Evolutionary conservation across 1,139 yeast genomes (phyloP).

Genomic region (Candida neerlandica): DNA sequence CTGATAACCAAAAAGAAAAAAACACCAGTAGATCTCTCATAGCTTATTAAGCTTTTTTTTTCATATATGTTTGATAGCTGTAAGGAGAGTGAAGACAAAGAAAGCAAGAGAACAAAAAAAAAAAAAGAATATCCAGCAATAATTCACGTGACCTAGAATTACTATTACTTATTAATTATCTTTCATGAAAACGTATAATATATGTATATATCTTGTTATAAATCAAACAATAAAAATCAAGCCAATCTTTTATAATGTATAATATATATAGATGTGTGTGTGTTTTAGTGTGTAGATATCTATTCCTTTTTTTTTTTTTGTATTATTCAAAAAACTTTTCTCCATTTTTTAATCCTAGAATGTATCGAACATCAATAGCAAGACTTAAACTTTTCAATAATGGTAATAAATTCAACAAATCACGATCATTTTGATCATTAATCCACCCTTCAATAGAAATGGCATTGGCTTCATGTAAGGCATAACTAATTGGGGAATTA

Average conservation of each 20-base stretch:
- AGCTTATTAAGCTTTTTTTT: too few relatives aligned
- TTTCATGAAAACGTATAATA: background rate
- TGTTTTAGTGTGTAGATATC: background rate
- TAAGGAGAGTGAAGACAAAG: too few relatives aligned
- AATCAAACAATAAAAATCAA: background rate
- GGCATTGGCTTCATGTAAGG: slow-evolving; percentile 83
- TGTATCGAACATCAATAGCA: slow-evolving; percentile 83
- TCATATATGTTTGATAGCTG: too few relatives aligned
- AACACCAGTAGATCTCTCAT: too few relatives aligned
- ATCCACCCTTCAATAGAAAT: slow-evolving; percentile 97
- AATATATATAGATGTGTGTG: background rate
- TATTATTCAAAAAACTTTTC: slow-evolving; percentile 61
- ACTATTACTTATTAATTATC: too few relatives aligned
- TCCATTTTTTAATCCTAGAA: slow-evolving; percentile 77
- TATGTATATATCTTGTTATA: background rate
- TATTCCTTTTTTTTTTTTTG: background rate
- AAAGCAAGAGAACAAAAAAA: too few relatives aligned
- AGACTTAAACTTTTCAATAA: slow-evolving; percentile 75
- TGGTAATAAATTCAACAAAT: slow-evolving; percentile 78
- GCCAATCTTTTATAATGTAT: background rate
- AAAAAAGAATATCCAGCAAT: too few relatives aligned
- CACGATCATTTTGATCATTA: slow-evolving; percentile 87
- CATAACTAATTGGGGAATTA: slow-evolving; percentile 89
- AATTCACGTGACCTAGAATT: background rate
- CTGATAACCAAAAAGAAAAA: too few relatives aligned